A percentile compares a stretch with the other conserved stretches of the same genome.
Conservation (phyloP, 768 basidiomycete genomes). For the Cystoderma amianthinum region DNA sequence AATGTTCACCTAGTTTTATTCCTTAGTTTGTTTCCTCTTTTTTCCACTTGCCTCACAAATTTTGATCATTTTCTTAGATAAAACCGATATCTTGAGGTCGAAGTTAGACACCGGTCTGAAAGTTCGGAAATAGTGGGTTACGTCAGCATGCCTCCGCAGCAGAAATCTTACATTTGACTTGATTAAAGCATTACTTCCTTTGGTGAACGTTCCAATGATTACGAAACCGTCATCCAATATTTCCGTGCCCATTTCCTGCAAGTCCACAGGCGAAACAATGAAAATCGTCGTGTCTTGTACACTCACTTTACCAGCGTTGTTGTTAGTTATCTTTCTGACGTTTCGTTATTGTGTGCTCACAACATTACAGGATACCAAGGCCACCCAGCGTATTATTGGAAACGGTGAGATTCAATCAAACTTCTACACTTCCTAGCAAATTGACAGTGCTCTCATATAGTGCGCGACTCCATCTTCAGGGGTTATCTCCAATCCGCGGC, state of each 20-base stretch:
- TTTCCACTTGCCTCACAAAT: neutral
- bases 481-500: constrained; percentile 70
- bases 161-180: constrained; percentile 4
- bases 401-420: constrained; percentile 74
- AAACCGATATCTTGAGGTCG: constrained; percentile 69
- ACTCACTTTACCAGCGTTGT: constrained; percentile 79
- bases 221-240: constrained; percentile 76
- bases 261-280: constrained; percentile 73
- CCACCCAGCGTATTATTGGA: constrained; percentile 77
- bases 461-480: constrained; percentile 71
- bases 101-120: constrained; percentile 66
- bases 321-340: constrained; percentile 29
- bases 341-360: constrained; percentile 3
- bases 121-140: constrained; percentile 74
- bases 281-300: constrained; percentile 74
- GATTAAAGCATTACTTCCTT: constrained; percentile 67
- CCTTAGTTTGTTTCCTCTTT: constrained; percentile 40
- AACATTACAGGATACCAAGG: constrained; percentile 60
- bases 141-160: neutral
- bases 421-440: constrained; percentile 1
- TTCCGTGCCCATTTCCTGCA: constrained; percentile 87
- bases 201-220: constrained; percentile 74
- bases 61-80: constrained; percentile 33
- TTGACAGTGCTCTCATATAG: no score
- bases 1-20: constrained; percentile 56